Percentiles rank a stretch among this genome's conserved stretches.
Conservation (phyloP, 139 green algal species). For the Chlorella sp. region DNA sequence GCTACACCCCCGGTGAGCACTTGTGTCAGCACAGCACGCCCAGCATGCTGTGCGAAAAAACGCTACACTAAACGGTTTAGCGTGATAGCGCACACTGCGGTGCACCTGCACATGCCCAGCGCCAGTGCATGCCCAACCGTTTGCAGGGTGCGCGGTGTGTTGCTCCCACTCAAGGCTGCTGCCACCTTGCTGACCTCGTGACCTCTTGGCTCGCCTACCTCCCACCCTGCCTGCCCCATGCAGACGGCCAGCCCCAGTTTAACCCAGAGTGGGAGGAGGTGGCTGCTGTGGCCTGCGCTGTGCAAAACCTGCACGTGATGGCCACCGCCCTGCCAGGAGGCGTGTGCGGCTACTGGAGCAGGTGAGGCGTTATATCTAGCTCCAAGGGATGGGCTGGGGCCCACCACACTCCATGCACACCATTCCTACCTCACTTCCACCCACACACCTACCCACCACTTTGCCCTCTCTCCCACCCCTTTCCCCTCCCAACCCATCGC, state of each 20-base stretch:
- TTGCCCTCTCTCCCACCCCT: too few species aligned
- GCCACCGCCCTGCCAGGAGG: not conserved
- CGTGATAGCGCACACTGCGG: too few species aligned
- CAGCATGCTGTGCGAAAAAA: not conserved
- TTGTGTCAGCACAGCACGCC: not conserved
- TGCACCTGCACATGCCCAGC: too few species aligned
- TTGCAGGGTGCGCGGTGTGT: too few species aligned
- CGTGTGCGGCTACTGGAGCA: not conserved
- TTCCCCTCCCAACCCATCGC: too few species aligned
- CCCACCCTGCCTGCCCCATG: not conserved
- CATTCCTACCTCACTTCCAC: too few species aligned
- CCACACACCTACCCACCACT: too few species aligned
- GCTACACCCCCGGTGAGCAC: not conserved
- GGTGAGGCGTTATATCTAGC: not conserved
- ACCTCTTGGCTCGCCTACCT: too few species aligned
- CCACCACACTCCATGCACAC: too few species aligned
- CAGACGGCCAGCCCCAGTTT: not conserved
- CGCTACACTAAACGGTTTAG: too few species aligned
- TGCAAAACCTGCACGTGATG: not conserved
- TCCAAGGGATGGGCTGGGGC: too few species aligned
- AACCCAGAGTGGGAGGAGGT: not conserved
- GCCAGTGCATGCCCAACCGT: too few species aligned
- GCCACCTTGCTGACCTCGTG: not conserved
- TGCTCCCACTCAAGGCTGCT: not conserved
- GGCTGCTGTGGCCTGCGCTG: not conserved